A percentile compares a stretch with the other conserved stretches of the same genome.
These are phyloP conservation scores for Komagataea norvegica DNA, from an alignment of 1,139 yeast species.

Conservation along the genomic window DNA sequence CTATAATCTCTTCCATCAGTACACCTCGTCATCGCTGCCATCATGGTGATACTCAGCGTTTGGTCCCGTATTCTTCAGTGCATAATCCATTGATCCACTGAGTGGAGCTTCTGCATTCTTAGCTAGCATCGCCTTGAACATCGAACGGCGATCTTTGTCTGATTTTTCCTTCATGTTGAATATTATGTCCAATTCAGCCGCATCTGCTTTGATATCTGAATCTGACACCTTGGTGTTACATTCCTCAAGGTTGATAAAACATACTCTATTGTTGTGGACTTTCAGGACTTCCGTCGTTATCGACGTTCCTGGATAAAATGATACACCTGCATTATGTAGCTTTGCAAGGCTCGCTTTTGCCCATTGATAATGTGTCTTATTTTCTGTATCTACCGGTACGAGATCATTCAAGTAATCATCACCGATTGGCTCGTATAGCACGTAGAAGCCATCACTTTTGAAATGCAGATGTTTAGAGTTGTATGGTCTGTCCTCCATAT, in stretches of 20 bases:
- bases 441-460: slow-evolving; percentile 25
- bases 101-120: background rate
- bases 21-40: too few relatives aligned
- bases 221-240: slow-evolving; percentile 7
- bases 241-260: slow-evolving; percentile 23
- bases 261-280: slow-evolving; percentile 16
- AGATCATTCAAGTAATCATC: slow-evolving; percentile 17
- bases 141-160: too few relatives aligned
- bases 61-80: too few relatives aligned
- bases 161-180: slow-evolving; percentile 12
- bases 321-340: slow-evolving; percentile 20
- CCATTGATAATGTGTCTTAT: slow-evolving; percentile 14
- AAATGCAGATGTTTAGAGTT: slow-evolving; percentile 18
- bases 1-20: too few relatives aligned
- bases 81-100: too few relatives aligned
- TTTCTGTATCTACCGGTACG: slow-evolving; percentile 13
- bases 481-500: slow-evolving; percentile 21
- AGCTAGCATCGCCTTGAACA: too few relatives aligned
- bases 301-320: slow-evolving; percentile 18
- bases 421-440: slow-evolving; percentile 23
- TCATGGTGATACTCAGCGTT: too few relatives aligned
- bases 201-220: slow-evolving; percentile 14
- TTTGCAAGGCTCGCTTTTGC: slow-evolving; percentile 16
- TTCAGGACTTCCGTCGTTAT: slow-evolving; percentile 18
- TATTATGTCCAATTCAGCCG: slow-evolving; percentile 12